These are phyloP conservation scores for Hypoxylon trugodes DNA, from an alignment of 495 filamentous ascomycete genomes.

Conservation along the genomic window DNA sequence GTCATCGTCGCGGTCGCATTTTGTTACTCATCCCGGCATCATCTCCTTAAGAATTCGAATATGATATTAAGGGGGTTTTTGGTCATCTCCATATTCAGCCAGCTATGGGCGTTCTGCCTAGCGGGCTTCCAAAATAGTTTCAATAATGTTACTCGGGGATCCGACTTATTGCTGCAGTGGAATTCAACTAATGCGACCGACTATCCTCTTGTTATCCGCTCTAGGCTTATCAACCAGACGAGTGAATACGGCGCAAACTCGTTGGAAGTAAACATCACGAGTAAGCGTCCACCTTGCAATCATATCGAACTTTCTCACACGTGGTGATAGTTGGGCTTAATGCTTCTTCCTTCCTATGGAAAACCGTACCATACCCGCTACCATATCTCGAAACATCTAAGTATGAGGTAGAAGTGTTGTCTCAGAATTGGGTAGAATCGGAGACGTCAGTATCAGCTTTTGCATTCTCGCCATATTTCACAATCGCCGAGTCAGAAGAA, in stretches of 20 bases:
- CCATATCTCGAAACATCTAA: slow-evolving; percentile 45
- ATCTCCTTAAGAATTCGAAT: not conserved
- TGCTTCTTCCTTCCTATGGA: slow-evolving; percentile 48
- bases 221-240: slow-evolving; percentile 46
- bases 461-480: slow-evolving; percentile 35
- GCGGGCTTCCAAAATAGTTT: slow-evolving; percentile 46
- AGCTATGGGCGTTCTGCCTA: slow-evolving; percentile 1
- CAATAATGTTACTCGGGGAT: slow-evolving; percentile 33
- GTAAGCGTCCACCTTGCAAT: slow-evolving; percentile 30
- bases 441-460: slow-evolving; percentile 5
- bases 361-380: slow-evolving; percentile 49
- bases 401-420: slow-evolving; percentile 51
- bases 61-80: slow-evolving; percentile 3
- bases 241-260: slow-evolving; percentile 42
- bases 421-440: slow-evolving; percentile 18
- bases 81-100: slow-evolving; percentile 1
- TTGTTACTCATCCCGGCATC: not conserved
- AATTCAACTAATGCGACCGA: slow-evolving; percentile 33
- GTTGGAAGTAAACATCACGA: slow-evolving; percentile 44
- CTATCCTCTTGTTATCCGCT: slow-evolving; percentile 45
- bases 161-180: slow-evolving; percentile 43
- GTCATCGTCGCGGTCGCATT: not conserved
- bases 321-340: slow-evolving; percentile 38
- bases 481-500: slow-evolving; percentile 11
- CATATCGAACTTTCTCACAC: slow-evolving; percentile 16